These are phyloP conservation scores for Gynochthodes officinalis DNA, from an alignment of 257 asterid species.

Conservation along the genomic window DNA sequence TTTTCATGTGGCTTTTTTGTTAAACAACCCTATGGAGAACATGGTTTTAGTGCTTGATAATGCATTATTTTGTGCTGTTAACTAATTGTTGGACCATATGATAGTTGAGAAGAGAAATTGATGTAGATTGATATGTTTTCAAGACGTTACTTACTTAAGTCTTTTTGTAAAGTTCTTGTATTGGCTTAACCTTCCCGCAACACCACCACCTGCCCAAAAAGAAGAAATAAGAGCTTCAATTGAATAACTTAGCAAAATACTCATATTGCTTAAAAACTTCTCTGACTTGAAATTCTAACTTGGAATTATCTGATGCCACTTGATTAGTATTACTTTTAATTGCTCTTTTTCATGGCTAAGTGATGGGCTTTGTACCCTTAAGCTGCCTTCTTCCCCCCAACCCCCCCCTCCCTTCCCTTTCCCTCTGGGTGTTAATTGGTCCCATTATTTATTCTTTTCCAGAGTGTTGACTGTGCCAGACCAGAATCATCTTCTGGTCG, in stretches of 20 bases:
- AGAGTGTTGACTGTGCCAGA: slow-evolving; percentile 42
- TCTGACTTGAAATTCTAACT: neutral
- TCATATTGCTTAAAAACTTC: neutral
- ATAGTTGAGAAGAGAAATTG: neutral
- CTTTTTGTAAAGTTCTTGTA: neutral
- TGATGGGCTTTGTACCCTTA: neutral
- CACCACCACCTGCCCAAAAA: neutral
- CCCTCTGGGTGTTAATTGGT: slow-evolving; percentile 1
- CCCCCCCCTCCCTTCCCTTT: too few relatives aligned
- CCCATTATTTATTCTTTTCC: slow-evolving; percentile 18
- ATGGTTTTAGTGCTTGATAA: neutral
- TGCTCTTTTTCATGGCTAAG: neutral
- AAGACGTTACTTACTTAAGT: neutral
- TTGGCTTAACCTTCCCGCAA: neutral
- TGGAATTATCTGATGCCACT: neutral
- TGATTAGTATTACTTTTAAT: neutral
- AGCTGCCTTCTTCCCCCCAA: too few relatives aligned
- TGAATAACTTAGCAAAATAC: neutral
- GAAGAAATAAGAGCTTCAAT: neutral
- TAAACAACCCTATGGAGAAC: neutral
- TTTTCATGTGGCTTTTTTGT: neutral
- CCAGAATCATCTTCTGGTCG: slow-evolving; percentile 32
- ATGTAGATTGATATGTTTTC: neutral
- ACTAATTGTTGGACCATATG: neutral
- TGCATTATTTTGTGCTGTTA: neutral